Conservation (phyloP, 192 early-diverging fungal species). For the Rhizophagus sp. region DNA sequence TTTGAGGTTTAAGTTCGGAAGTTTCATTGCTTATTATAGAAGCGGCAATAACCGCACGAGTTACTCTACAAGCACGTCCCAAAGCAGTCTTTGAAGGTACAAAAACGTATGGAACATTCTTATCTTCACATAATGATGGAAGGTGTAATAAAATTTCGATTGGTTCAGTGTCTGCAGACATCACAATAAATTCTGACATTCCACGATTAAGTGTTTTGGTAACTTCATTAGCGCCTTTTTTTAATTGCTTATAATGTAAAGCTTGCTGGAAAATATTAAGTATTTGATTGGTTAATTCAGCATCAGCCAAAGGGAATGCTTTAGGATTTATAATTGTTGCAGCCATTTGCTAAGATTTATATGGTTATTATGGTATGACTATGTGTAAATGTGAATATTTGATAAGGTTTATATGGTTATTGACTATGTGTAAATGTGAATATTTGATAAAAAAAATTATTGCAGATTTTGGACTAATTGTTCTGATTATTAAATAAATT, state of each 20-base stretch:
- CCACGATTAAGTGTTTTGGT: conserved; percentile 99
- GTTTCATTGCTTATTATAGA: conserved; percentile 98
- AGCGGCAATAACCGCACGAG: conserved; percentile 87
- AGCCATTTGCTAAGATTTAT: not conserved
- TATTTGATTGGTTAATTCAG: conserved; percentile 87
- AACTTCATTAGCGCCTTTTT: conserved; percentile 99
- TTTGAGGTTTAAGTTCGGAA: conserved; percentile 92
- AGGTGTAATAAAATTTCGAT: conserved; percentile 97
- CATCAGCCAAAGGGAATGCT: conserved; percentile 91
- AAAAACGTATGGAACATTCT: conserved; percentile 99
- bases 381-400: no score
- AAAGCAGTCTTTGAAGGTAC: conserved; percentile 95
- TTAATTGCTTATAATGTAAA: conserved; percentile 98
- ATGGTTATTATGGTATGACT: no score
- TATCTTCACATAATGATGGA: conserved; percentile 98
- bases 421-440: no score
- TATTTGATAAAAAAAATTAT: no score
- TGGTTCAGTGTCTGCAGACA: conserved; percentile 98
- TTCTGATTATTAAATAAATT: no score
- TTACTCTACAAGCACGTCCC: conserved; percentile 97
- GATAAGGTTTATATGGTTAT: no score
- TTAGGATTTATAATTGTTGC: conserved; percentile 58
- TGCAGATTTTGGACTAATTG: no score
- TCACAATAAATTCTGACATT: conserved; percentile 98
- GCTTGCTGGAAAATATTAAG: conserved; percentile 98